Conservation (phyloP, 2,329 filamentous ascomycete genomes). For the Fulvia fulva region DNA sequence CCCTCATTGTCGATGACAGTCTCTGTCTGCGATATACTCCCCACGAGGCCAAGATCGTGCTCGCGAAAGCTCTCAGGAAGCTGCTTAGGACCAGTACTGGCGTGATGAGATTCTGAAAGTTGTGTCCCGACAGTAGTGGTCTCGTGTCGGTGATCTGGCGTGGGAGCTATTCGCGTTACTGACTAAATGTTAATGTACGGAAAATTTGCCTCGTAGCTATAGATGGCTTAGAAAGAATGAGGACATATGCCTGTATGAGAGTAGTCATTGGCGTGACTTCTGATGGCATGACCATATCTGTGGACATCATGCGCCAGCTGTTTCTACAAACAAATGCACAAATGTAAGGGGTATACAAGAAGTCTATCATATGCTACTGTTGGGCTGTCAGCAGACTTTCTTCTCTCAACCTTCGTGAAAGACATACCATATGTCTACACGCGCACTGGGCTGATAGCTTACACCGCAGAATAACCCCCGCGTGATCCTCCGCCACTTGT, state of each 20-base stretch:
- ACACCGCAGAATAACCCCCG: constrained; percentile 85
- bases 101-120: no score
- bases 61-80: no score
- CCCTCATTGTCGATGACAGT: not conserved
- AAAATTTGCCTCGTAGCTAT: no score
- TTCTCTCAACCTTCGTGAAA: not conserved
- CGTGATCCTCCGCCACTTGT: constrained; percentile 66
- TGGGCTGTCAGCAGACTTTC: not conserved
- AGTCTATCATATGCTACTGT: constrained; percentile 5
- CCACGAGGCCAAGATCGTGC: no score
- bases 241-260: no score
- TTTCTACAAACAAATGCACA: not conserved
- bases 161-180: no score
- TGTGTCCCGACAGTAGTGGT: no score
- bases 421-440: constrained; percentile 6
- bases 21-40: not conserved
- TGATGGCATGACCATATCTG: not conserved
- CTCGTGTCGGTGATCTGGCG: no score
- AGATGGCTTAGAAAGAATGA: no score
- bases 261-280: not conserved
- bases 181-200: no score
- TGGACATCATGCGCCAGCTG: not conserved
- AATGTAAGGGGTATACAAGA: not conserved
- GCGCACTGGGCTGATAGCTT: not conserved
- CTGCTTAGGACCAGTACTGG: no score